Percentiles rank a stretch among this genome's conserved stretches.
Evolutionary conservation across 2,329 filamentous ascomycete species (phyloP).

Genomic region (Penicillium sp.): DNA sequence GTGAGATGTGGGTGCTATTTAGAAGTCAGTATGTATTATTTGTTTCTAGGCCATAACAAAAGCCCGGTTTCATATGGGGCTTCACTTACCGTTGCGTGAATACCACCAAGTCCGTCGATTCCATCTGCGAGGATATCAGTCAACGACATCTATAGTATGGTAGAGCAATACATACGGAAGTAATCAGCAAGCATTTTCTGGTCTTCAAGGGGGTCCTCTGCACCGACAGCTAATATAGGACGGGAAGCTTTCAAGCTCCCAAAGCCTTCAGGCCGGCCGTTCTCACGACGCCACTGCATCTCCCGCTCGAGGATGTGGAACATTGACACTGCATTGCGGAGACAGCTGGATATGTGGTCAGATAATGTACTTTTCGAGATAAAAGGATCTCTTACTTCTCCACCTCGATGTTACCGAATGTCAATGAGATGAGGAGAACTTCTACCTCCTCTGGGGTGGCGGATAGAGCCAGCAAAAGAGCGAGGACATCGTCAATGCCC

Average conservation of each 20-base stretch:
- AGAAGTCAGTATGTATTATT: background rate
- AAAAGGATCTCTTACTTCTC: conserved; percentile 58
- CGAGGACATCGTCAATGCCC: conserved; percentile 89
- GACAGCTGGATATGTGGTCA: conserved; percentile 57
- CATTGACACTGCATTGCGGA: conserved; percentile 83
- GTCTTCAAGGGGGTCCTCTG: conserved; percentile 81
- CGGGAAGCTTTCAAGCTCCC: conserved; percentile 69
- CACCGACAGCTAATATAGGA: conserved; percentile 82
- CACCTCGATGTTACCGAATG: conserved; percentile 90
- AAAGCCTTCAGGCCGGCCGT: conserved; percentile 69
- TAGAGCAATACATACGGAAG: conserved; percentile 66
- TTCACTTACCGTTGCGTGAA: conserved; percentile 56
- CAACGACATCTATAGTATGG: background rate
- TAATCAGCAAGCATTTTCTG: conserved; percentile 78
- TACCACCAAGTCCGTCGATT: conserved; percentile 71
- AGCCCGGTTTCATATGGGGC: background rate
- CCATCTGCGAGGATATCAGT: conserved; percentile 57
- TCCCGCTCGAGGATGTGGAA: conserved; percentile 93
- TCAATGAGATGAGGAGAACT: conserved; percentile 79
- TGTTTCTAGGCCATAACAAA: background rate
- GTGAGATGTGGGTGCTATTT: conserved; percentile 68
- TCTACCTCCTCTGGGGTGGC: conserved; percentile 81
- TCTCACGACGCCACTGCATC: conserved; percentile 73
- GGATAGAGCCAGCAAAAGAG: conserved; percentile 81
- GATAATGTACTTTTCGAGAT: background rate